Base-by-base conservation (phyloP, 495 filamentous ascomycete genomes). In the Sabuloglossum arenarium region DNA sequence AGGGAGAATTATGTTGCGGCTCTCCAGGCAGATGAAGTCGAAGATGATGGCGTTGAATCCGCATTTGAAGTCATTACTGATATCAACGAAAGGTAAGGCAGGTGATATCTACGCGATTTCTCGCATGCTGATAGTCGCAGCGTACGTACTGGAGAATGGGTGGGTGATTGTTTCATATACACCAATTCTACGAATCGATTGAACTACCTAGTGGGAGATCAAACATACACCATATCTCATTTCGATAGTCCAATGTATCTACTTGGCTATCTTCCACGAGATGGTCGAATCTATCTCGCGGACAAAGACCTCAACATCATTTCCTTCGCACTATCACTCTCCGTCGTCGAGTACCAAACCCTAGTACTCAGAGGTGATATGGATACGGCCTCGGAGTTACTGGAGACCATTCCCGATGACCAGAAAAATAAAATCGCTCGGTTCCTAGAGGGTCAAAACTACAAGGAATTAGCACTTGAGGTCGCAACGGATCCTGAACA, bases 111-210 rank as follows among this genome's bases (percentile, higher is more conserved):
- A n/a, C 30, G n/a, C 16, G 53, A n/a, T 51, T 1, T 30, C 16
- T 43, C n/a, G 6, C 12, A 43, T 32, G 28, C 24, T 58, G 16
- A 59, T 32, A 10, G 6, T 37, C 6, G 28, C 56, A 85, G 80
- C 59, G 86, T 97, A 46, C 82, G 85, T 50, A 95, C 93, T n/a
- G 91, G 88, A 47, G 81, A 91, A 70, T 99, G 91, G 91, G 82
- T 99, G 56, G 91, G 91, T 25, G 91, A 99, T 68, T 94, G 89
- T 71, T 91, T 99, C 73, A 89, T 97, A 65, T 99, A 97, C 74
- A 96, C 91, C 28, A 97, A 88, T 73, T 82, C 79, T 62, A 94
- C 89, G 27, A 96, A 97, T 76, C 85, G 91, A 54, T 71, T 99
- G 58, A 99, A 97, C 75, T 96, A 97, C 69, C 79, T 99, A 23